Base-by-base conservation (phyloP, 257 asterid genomes). In the Coffea eugenioides region DNA sequence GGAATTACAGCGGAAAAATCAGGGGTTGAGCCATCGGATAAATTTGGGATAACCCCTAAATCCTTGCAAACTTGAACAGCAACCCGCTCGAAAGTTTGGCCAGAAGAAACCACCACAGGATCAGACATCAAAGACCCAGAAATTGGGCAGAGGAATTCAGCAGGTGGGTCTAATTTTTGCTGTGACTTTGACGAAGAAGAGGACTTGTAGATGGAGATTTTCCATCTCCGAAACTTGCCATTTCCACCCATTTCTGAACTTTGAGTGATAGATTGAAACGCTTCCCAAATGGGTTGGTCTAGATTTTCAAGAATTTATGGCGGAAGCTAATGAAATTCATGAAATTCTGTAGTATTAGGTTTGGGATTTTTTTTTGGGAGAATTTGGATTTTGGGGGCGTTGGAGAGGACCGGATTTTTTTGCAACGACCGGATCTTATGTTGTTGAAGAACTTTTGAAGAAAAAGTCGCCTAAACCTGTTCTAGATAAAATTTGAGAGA, bases 21-120 rank as follows among this genome's bases (percentile, higher is more conserved):
- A 46, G 98, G 93, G 62, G 12, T 76, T 0, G 90, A 85, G 2
- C 97, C 97, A 69, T 88, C 93, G 67, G 88, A n/a, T 9, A 96
- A 92, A 8, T 90, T 76, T 23, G 98, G 96, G 10, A 51, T 48
- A 80, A 90, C 91, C 45, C 85, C 84, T 45, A 92, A 86, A 69
- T 88, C 90, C 56, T 81, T 72, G 81, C 97, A 95, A 46, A 92
- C 90, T 74, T 86, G 87, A 0, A 92, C 91, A 0, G 91, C 85
- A 0, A 82, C 34, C 25, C 97, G 91, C 80, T 95, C 99, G 75
- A 95, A 91, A 2, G 97, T 95, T 51, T 95, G 96, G 62, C 99
- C 99, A 70, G 97, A 89, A 56, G 95, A 81, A 61, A 95, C 96
- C 5, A 95, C 92, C 45, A 90, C 89, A 18, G 99, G 99, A 70